Evolutionary conservation across 225 moss, liverwort and hornwort genomes (phyloP).

Genomic region (Straminergon stramineum): DNA sequence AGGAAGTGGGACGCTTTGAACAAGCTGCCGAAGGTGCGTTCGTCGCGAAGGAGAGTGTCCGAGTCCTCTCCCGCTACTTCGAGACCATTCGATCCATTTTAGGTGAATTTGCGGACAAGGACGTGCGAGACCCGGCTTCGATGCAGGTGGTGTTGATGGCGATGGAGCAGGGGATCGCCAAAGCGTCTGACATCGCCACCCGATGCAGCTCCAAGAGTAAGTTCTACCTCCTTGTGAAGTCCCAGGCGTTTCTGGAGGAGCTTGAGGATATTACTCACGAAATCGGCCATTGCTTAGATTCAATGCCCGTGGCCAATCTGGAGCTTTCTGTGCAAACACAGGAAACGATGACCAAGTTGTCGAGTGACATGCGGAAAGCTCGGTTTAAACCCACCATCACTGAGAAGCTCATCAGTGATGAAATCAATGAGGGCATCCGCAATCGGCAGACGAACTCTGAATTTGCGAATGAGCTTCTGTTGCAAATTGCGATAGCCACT

Average conservation of each 20-base stretch:
- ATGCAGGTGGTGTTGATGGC: conserved; percentile 55
- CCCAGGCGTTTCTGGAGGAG: conserved; percentile 59
- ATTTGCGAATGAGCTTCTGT: conserved; percentile 60
- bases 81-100: conserved; percentile 59
- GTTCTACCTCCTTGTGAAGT: conserved; percentile 72
- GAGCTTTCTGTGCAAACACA: conserved; percentile 48
- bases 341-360: conserved; percentile 44
- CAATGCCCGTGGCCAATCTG: conserved; percentile 56
- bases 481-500: conserved; percentile 61
- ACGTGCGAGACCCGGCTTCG: conserved; percentile 48
- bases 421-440: conserved; percentile 65
- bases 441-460: conserved; percentile 64
- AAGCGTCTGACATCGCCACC: conserved; percentile 32
- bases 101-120: conserved; percentile 44
- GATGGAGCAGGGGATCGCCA: conserved; percentile 52
- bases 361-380: conserved; percentile 58
- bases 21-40: conserved; percentile 52
- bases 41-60: conserved; percentile 68
- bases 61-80: conserved; percentile 46
- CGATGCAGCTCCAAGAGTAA: conserved; percentile 56
- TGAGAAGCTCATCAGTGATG: conserved; percentile 74
- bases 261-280: conserved; percentile 65
- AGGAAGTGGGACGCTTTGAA: conserved; percentile 43
- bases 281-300: conserved; percentile 55
- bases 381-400: conserved; percentile 47